phyloP scores from a whole-genome alignment of 108 stramenopile genomes.

The Seminavis robusta region DNA sequence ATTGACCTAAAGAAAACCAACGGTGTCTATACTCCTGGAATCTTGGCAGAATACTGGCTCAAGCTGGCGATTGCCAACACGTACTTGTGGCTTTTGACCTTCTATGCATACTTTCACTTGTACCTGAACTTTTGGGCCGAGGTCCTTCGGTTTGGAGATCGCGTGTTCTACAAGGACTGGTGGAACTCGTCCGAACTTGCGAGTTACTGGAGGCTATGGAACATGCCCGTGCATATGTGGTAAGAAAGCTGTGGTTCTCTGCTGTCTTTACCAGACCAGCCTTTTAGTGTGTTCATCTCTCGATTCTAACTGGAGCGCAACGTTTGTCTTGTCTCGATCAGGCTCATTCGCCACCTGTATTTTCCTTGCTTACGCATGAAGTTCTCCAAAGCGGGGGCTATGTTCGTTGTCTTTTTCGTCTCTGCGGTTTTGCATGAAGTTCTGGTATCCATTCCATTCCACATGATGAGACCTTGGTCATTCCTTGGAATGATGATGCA shows the following conservation, averaged over 20 bases:
- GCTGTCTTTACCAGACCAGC: background rate
- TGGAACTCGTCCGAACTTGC: conserved; percentile 89
- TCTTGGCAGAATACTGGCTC: conserved; percentile 74
- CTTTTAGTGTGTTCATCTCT: background rate
- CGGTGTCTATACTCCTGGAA: conserved; percentile 34
- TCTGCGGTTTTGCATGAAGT: conserved; percentile 92
- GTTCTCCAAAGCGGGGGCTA: conserved; percentile 60
- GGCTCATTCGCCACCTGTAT: conserved; percentile 89
- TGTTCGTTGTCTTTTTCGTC: conserved; percentile 83
- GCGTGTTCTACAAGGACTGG: conserved; percentile 85
- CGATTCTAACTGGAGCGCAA: too few species aligned
- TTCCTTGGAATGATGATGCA: conserved; percentile 94
- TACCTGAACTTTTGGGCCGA: conserved; percentile 90
- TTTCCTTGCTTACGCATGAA: conserved; percentile 80
- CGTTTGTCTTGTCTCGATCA: conserved; percentile 27
- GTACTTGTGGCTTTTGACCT: conserved; percentile 89
- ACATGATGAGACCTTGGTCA: conserved; percentile 70
- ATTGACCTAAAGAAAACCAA: conserved; percentile 55
- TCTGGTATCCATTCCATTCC: conserved; percentile 86
- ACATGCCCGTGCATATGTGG: conserved; percentile 95
- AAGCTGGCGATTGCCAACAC: conserved; percentile 79
- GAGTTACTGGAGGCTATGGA: conserved; percentile 92
- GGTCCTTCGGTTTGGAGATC: conserved; percentile 89
- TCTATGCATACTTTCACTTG: conserved; percentile 90
- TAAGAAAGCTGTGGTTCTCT: conserved; percentile 28